Base-by-base conservation (phyloP, 108 stramenopile species). In the Fragilaria crotonensis region DNA sequence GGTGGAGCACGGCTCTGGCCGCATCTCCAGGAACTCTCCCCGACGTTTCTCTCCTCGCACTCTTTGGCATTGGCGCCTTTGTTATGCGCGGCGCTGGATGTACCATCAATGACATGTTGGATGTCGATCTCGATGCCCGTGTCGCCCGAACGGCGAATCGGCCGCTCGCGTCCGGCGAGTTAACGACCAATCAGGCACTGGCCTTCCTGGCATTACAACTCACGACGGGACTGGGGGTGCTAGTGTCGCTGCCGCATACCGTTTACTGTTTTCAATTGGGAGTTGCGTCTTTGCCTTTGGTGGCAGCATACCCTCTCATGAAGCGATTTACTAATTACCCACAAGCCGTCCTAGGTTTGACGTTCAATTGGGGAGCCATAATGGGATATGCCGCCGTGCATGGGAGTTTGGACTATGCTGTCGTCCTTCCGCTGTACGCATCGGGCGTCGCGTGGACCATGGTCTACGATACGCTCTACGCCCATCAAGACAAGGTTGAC, bases 31-130 rank as follows among this genome's bases (percentile, higher is more conserved):
- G 11, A 50, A 30, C 20, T 53, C 57, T 58, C 5, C 64, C 83
- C 9, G 73, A 78, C 63, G 52, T 73, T 2, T 45, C 54, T 11
- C 59, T 89, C 5, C 60, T 85, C 31, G 65, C 72, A 1, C 54
- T 86, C 4, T 90, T 95, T 53, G 81, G 66, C 20, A 47, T 66
- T 0, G 98, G 98, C 1, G 79, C 97, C 21, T 89, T 96, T 67
- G 53, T 94, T 29, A 98, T 99, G 98, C 75, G 95, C 14, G 85
- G 92, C 19, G 93, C 94, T 21, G 96, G 98, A 9, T 99, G 98
- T 75, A 98, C 94, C 33, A 95, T 99, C 57, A 99, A 99, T 65
- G 98, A 99, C 68, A 81, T 99, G 69, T 98, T 95, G 96, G 98
- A 99, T 79, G 50, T 64, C 48, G 83, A 97, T 30, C 66, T 95